Conservation (phyloP, 208 protist species). For the Herpetomonas samuelpessoai region DNA sequence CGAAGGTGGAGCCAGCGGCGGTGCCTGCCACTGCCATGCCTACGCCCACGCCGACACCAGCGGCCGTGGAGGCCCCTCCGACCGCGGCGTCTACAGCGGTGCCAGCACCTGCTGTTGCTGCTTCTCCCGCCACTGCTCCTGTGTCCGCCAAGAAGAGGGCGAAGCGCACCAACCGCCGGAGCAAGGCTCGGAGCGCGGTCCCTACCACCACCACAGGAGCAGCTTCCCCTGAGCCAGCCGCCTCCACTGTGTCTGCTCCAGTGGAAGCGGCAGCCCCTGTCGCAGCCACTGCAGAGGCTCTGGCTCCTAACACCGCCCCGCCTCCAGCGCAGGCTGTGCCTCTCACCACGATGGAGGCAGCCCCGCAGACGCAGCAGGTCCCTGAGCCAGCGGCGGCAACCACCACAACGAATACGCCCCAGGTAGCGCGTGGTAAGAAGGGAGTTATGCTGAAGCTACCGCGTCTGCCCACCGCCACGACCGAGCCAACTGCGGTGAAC, state of each 20-base stretch:
- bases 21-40: no score
- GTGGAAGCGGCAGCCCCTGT: background rate
- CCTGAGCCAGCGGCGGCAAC: no score
- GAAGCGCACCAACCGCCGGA: background rate
- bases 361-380: no score
- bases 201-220: background rate
- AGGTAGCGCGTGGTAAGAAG: no score
- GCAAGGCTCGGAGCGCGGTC: no score
- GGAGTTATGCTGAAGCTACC: background rate
- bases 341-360: no score
- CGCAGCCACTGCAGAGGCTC: background rate
- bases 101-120: background rate
- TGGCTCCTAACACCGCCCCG: no score
- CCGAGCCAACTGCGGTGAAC: no score
- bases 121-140: background rate
- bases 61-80: conserved; percentile 1
- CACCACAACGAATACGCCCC: no score
- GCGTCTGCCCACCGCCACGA: background rate
- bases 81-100: background rate
- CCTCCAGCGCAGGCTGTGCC: no score
- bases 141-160: background rate
- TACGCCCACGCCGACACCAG: conserved; percentile 6
- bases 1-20: no score
- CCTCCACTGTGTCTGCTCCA: background rate
- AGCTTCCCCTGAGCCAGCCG: background rate